Percentiles rank a stretch among this genome's conserved stretches.
Evolutionary conservation across 2,329 filamentous ascomycete genomes (phyloP).

Genomic region (Trichothecium sympodiale): DNA sequence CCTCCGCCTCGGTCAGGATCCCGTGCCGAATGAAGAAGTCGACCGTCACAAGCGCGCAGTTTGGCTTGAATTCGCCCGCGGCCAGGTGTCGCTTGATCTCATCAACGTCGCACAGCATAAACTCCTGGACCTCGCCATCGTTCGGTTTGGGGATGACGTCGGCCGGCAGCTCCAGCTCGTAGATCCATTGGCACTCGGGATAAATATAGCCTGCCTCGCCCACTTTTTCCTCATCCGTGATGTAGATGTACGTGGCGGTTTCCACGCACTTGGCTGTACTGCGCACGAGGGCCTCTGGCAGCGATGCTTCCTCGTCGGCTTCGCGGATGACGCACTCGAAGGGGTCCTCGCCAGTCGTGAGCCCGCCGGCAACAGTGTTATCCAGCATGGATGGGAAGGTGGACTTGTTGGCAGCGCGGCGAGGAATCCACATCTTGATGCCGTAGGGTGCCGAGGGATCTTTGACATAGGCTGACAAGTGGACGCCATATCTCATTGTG

Average conservation of each 20-base stretch:
- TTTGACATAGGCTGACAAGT: conserved; percentile 64
- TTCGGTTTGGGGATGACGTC: conserved; percentile 63
- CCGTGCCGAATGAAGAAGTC: conserved; percentile 88
- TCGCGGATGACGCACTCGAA: conserved; percentile 79
- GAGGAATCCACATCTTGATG: conserved; percentile 75
- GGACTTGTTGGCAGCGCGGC: conserved; percentile 64
- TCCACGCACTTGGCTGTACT: conserved; percentile 47
- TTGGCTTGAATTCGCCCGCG: conserved; percentile 78
- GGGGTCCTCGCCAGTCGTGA: conserved; percentile 69
- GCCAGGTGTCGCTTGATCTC: conserved; percentile 61
- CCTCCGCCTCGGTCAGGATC: conserved; percentile 67
- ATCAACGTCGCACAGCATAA: conserved; percentile 66
- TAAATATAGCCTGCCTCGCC: conserved; percentile 76
- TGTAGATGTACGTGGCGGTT: conserved; percentile 73
- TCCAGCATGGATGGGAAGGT: conserved; percentile 91
- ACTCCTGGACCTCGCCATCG: conserved; percentile 83
- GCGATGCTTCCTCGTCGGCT: conserved; percentile 76
- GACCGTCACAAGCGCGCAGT: conserved; percentile 72
- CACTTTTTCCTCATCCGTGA: conserved; percentile 63
- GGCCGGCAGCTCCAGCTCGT: conserved; percentile 68
- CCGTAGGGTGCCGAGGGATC: conserved; percentile 31
- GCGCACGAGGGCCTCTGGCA: conserved; percentile 61
- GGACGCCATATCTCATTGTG: conserved; percentile 66
- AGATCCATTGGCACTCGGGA: conserved; percentile 86
- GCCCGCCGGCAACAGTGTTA: conserved; percentile 76